Evolutionary conservation across 352 stramenopile genomes (phyloP).

Genomic region (Phytophthora pluvialis): DNA sequence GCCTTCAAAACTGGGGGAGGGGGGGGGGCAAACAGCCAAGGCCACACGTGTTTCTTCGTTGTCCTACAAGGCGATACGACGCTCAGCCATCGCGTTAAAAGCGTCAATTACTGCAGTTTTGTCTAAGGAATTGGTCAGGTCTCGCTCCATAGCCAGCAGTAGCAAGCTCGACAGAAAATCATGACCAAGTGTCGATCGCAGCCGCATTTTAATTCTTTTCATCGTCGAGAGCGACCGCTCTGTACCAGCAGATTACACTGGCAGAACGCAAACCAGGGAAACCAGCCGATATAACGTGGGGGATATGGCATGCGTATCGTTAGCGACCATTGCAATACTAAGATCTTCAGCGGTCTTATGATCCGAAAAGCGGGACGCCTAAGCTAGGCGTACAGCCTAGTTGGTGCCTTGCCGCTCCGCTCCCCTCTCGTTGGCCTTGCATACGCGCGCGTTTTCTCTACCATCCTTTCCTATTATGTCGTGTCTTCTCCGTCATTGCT

Average conservation of each 20-base stretch:
- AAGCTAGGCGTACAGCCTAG: no score
- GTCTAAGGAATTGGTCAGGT: neutral
- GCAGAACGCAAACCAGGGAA: constrained; percentile 7
- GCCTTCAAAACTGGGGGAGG: no score
- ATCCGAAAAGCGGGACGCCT: neutral
- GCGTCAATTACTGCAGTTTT: neutral
- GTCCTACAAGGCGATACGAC: neutral
- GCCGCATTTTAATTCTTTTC: constrained; percentile 10
- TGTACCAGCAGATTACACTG: constrained; percentile 7
- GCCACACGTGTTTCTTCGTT: no score
- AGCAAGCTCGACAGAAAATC: constrained; percentile 10
- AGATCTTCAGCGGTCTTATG: neutral
- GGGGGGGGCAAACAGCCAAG: no score
- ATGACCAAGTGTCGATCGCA: neutral
- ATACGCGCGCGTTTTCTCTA: no score
- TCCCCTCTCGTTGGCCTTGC: no score
- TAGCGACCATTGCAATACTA: constrained; percentile 1
- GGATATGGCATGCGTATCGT: neutral
- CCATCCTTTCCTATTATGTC: no score
- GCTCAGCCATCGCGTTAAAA: neutral
- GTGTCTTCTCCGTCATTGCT: no score
- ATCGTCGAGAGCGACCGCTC: constrained; percentile 14
- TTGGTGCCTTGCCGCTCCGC: no score
- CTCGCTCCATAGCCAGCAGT: neutral
- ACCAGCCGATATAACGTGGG: neutral